Conservation (phyloP, 257 asterid genomes). For the Solanum lycopersicoides region DNA sequence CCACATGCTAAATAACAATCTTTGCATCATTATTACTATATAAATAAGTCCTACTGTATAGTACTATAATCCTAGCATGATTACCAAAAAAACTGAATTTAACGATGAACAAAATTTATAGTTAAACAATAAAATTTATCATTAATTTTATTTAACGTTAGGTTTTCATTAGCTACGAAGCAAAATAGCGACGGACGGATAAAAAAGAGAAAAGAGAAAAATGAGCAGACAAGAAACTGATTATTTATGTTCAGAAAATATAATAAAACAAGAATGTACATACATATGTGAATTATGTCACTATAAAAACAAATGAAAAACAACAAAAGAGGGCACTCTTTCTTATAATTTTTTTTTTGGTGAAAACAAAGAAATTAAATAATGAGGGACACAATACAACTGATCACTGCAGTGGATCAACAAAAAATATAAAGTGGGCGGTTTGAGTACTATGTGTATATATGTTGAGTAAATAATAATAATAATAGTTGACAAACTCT, state of each 20-base stretch:
- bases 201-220: neutral
- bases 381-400: neutral
- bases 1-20: neutral
- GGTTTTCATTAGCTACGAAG: neutral
- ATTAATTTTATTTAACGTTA: too few relatives aligned
- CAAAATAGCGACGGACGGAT: neutral
- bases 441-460: neutral
- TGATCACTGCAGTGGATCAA: neutral
- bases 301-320: neutral
- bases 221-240: neutral
- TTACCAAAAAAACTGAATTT: too few relatives aligned
- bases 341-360: neutral
- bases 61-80: neutral
- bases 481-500: neutral
- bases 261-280: neutral
- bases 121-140: too few relatives aligned
- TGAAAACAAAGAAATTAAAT: neutral
- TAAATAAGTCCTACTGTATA: neutral
- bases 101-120: too few relatives aligned
- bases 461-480: neutral
- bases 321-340: neutral
- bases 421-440: neutral
- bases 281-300: neutral
- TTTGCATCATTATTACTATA: neutral
- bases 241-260: neutral